A percentile compares a stretch with the other conserved stretches of the same genome.
phyloP scores from a whole-genome alignment of 352 stramenopile genomes.

The Globisporangium middletonii region DNA sequence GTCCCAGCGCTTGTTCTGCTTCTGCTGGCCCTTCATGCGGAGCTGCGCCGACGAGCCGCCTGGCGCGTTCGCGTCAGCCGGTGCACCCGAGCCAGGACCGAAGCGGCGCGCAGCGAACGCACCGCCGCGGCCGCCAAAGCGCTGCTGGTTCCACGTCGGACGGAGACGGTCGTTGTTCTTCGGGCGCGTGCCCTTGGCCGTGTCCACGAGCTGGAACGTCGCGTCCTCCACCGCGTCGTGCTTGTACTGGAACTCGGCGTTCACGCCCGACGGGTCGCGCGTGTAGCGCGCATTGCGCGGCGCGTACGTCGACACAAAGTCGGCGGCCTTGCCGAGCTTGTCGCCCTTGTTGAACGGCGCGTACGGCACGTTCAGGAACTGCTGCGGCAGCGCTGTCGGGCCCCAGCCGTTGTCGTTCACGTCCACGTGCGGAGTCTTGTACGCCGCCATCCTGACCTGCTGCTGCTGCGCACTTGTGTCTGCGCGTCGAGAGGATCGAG shows the following conservation, averaged over 20 bases:
- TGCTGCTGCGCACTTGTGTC: not conserved
- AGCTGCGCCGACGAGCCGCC: conserved; percentile 49
- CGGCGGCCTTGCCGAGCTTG: conserved; percentile 90
- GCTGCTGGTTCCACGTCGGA: conserved; percentile 84
- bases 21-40: conserved; percentile 81
- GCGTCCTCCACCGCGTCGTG: conserved; percentile 88
- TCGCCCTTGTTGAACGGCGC: conserved; percentile 95
- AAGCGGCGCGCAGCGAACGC: conserved; percentile 25
- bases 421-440: conserved; percentile 70
- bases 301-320: conserved; percentile 88
- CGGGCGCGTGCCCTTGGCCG: conserved; percentile 78
- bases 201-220: conserved; percentile 94
- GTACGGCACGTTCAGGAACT: conserved; percentile 93
- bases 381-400: conserved; percentile 76
- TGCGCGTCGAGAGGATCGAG: not conserved
- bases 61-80: conserved; percentile 28
- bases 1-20: conserved; percentile 85
- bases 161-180: conserved; percentile 75
- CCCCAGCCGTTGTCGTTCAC: conserved; percentile 83
- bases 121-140: conserved; percentile 57
- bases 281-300: conserved; percentile 40
- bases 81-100: conserved; percentile 17
- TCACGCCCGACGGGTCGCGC: conserved; percentile 80
- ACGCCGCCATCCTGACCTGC: conserved; percentile 49
- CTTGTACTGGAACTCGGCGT: conserved; percentile 94